phyloP scores from a whole-genome alignment of 306 rosid genomes.

The Abrus precatorius region DNA sequence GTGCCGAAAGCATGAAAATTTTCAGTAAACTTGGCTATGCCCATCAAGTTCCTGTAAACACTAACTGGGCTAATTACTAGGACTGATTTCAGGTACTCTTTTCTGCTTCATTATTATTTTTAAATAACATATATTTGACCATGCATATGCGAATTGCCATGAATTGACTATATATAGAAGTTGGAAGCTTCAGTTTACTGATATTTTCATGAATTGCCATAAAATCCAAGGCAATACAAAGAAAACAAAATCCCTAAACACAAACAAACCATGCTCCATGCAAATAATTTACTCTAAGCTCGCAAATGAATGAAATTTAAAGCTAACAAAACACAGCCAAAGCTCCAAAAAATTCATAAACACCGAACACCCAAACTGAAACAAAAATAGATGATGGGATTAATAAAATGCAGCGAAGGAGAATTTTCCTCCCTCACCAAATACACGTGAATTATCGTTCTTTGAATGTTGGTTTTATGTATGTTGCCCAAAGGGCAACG shows the following conservation, averaged over 20 bases:
- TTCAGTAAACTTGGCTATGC: constrained; percentile 8
- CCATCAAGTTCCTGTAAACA: neutral
- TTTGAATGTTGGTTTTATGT: constrained; percentile 41
- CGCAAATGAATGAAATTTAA: neutral
- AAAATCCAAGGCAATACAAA: constrained; percentile 25
- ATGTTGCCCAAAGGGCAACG: constrained; percentile 34
- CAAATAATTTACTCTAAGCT: neutral
- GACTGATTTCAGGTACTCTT: neutral
- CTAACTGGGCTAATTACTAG: neutral
- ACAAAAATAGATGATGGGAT: constrained; percentile 29
- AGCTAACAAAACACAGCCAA: constrained; percentile 6
- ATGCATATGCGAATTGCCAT: neutral
- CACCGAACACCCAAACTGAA: neutral
- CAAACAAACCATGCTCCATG: neutral
- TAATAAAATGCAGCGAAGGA: constrained; percentile 49
- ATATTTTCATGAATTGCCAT: constrained; percentile 2
- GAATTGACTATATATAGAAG: neutral
- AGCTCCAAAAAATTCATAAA: neutral
- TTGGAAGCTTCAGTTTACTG: neutral
- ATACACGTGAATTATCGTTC: constrained; percentile 39
- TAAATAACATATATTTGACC: neutral
- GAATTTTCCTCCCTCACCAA: constrained; percentile 56
- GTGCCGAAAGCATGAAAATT: neutral
- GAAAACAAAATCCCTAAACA: neutral
- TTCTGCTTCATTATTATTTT: neutral